phyloP scores from a whole-genome alignment of 345 rosid species.

The Bruguiera parviflora region DNA sequence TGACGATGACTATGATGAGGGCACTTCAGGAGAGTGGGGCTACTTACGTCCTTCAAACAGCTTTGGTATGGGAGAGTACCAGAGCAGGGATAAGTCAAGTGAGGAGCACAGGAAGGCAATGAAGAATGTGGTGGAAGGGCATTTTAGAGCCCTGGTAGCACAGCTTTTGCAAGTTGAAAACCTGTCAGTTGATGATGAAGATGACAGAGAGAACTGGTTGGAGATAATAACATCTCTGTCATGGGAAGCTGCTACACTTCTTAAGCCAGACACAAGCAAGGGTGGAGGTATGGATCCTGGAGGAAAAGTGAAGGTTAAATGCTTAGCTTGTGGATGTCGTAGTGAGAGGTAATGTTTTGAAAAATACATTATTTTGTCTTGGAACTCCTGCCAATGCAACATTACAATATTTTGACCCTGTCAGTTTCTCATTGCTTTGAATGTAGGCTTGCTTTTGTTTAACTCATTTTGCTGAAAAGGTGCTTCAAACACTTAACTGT shows the following conservation, averaged over 20 bases:
- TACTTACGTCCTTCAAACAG: slow-evolving; percentile 56
- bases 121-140: slow-evolving; percentile 87
- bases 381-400: too few species aligned
- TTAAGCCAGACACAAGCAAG: slow-evolving; percentile 88
- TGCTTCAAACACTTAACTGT: neutral
- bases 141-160: slow-evolving; percentile 86
- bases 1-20: slow-evolving; percentile 64
- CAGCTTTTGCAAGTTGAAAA: slow-evolving; percentile 88
- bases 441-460: neutral
- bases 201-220: slow-evolving; percentile 67
- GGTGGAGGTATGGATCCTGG: slow-evolving; percentile 99
- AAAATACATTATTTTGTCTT: neutral
- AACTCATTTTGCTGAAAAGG: neutral
- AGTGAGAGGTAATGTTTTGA: slow-evolving; percentile 61
- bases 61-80: slow-evolving; percentile 67
- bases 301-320: slow-evolving; percentile 93
- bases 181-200: slow-evolving; percentile 53
- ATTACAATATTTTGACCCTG: neutral
- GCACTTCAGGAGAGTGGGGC: slow-evolving; percentile 78
- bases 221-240: slow-evolving; percentile 86
- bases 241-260: slow-evolving; percentile 89
- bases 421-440: neutral
- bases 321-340: slow-evolving; percentile 77
- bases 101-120: slow-evolving; percentile 76
- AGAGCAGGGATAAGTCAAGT: slow-evolving; percentile 52